These are phyloP conservation scores for Hypoxylon sp. DNA, from an alignment of 2,329 filamentous ascomycete species.

Conservation along the genomic window DNA sequence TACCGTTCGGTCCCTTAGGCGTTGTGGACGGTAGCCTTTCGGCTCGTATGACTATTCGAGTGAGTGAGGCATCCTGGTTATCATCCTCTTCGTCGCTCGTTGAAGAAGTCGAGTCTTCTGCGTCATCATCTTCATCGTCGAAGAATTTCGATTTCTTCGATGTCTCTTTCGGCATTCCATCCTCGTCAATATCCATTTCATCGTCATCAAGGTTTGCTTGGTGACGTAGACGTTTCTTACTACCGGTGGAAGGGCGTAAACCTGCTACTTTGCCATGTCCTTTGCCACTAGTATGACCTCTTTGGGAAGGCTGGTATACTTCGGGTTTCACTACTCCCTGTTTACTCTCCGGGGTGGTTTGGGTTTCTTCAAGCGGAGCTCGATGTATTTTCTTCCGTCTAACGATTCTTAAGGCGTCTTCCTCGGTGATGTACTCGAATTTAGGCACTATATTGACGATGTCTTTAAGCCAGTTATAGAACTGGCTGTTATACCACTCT, in stretches of 20 bases:
- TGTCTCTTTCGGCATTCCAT: slow-evolving; percentile 48
- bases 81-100: slow-evolving; percentile 49
- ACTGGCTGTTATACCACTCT: slow-evolving; percentile 50
- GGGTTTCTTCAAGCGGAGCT: slow-evolving; percentile 31
- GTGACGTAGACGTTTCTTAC: slow-evolving; percentile 61
- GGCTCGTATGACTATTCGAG: slow-evolving; percentile 59
- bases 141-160: slow-evolving; percentile 46
- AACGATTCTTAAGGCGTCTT: slow-evolving; percentile 44
- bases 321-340: slow-evolving; percentile 37
- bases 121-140: slow-evolving; percentile 43
- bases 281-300: slow-evolving; percentile 58
- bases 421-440: slow-evolving; percentile 47
- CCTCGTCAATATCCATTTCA: slow-evolving; percentile 54
- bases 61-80: slow-evolving; percentile 30
- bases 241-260: slow-evolving; percentile 57
- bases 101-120: slow-evolving; percentile 36
- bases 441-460: slow-evolving; percentile 46
- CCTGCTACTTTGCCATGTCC: slow-evolving; percentile 61
- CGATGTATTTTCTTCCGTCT: slow-evolving; percentile 46
- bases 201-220: slow-evolving; percentile 52
- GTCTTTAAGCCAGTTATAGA: slow-evolving; percentile 51
- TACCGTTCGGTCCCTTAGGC: slow-evolving; percentile 69
- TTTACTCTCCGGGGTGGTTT: slow-evolving; percentile 31
- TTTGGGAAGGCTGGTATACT: slow-evolving; percentile 45
- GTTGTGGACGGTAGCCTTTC: slow-evolving; percentile 63